phyloP scores from a whole-genome alignment of 192 early-diverging fungal species.

The Gryganskiella cystojenkinii region DNA sequence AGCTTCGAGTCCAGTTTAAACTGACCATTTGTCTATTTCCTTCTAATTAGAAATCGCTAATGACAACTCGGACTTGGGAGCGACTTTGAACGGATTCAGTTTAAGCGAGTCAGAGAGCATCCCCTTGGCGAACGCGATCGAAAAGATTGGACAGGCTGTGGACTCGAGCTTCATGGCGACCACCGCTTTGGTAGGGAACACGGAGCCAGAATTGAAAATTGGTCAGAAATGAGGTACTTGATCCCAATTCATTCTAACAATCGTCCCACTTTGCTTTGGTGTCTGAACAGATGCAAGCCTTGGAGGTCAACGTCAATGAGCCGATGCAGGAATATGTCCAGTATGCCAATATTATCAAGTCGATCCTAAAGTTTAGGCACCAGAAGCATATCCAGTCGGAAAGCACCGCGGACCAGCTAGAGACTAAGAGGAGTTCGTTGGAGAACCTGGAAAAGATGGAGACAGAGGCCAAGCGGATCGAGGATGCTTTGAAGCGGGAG shows the following conservation, averaged over 20 bases:
- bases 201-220: background rate
- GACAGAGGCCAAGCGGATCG: constrained; percentile 76
- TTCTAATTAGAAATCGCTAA: constrained; percentile 70
- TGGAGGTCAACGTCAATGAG: constrained; percentile 86
- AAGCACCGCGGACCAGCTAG: constrained; percentile 75
- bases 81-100: constrained; percentile 95
- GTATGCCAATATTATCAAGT: constrained; percentile 88
- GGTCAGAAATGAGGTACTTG: background rate
- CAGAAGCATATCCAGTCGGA: constrained; percentile 89
- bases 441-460: constrained; percentile 74
- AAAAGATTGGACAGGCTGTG: constrained; percentile 91
- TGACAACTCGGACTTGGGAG: constrained; percentile 90
- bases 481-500: constrained; percentile 69
- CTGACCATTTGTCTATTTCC: background rate
- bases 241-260: background rate
- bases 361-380: constrained; percentile 86
- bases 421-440: constrained; percentile 74
- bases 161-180: constrained; percentile 87
- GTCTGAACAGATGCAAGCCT: constrained; percentile 55
- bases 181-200: constrained; percentile 66
- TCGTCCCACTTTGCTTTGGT: background rate
- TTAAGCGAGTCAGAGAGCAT: constrained; percentile 74
- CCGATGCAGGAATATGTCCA: constrained; percentile 92
- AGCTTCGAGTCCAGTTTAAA: background rate
- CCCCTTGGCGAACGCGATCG: constrained; percentile 85